A percentile compares a stretch with the other conserved stretches of the same genome.
phyloP scores from a whole-genome alignment of 257 asterid species.

The Coffea eugenioides region DNA sequence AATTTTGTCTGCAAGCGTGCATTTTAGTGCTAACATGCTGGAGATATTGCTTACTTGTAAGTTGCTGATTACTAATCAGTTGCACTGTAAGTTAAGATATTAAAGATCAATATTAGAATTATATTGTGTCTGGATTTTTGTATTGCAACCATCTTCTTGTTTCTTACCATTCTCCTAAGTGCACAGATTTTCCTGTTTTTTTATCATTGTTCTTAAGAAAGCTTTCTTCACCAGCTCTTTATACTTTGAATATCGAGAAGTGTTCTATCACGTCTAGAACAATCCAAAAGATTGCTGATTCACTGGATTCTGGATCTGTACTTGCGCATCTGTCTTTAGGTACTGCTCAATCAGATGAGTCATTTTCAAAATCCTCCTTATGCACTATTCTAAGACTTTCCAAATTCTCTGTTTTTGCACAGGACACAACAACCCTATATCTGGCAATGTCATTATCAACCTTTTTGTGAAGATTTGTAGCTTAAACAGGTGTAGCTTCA shows the following conservation, averaged over 20 bases:
- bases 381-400: neutral
- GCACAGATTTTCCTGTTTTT: neutral
- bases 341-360: constrained; percentile 24
- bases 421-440: constrained; percentile 73
- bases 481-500: constrained; percentile 45
- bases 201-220: constrained; percentile 13
- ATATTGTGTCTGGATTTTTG: neutral
- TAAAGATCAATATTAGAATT: neutral
- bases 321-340: constrained; percentile 79
- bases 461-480: constrained; percentile 67
- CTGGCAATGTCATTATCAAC: constrained; percentile 57
- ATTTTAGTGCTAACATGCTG: neutral
- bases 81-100: neutral
- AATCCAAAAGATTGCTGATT: constrained; percentile 77
- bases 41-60: neutral
- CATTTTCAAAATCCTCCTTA: neutral
- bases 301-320: constrained; percentile 64
- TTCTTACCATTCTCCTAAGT: neutral
- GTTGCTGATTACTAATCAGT: neutral
- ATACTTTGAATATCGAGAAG: constrained; percentile 68
- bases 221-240: constrained; percentile 62
- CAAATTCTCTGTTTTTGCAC: constrained; percentile 22
- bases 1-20: neutral
- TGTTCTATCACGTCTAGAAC: constrained; percentile 92
- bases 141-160: neutral